Evolutionary conservation across 2,329 filamentous ascomycete species (phyloP).

Genomic region (Rugonectria rugulosa): DNA sequence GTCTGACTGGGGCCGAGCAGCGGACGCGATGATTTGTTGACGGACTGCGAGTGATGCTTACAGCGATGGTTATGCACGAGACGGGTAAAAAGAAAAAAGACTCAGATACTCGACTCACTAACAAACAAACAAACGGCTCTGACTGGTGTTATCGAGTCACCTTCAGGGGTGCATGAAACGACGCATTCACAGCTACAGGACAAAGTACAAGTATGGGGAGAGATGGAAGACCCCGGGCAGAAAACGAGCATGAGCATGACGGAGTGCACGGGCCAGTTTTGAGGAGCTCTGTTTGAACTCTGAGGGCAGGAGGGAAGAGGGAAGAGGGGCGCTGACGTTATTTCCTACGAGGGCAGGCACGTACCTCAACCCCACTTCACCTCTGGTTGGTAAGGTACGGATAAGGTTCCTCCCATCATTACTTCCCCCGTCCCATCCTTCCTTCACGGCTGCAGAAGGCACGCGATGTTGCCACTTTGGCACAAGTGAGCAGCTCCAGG

Average conservation of each 20-base stretch:
- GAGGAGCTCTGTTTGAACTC: slow-evolving; percentile 23
- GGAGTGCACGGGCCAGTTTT: slow-evolving; percentile 34
- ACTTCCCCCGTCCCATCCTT: no score
- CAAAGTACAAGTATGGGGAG: no score
- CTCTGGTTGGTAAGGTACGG: no score
- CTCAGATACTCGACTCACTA: slow-evolving; percentile 20
- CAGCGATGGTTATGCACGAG: background rate
- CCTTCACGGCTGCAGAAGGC: no score
- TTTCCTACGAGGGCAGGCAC: slow-evolving; percentile 14
- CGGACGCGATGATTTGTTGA: slow-evolving; percentile 22
- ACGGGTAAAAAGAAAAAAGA: slow-evolving; percentile 6
- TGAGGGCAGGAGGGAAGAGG: background rate
- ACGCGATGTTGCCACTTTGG: no score
- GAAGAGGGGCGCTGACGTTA: slow-evolving; percentile 34
- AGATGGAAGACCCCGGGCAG: slow-evolving; percentile 11
- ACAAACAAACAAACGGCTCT: background rate
- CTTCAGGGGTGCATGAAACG: slow-evolving; percentile 28
- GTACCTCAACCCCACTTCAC: no score
- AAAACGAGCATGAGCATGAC: slow-evolving; percentile 19
- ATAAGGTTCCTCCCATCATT: slow-evolving; percentile 7
- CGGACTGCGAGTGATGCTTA: slow-evolving; percentile 24
- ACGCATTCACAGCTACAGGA: slow-evolving; percentile 20
- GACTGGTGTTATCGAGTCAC: slow-evolving; percentile 32
- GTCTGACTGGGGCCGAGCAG: slow-evolving; percentile 21
- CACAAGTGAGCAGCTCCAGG: no score